These are phyloP conservation scores for Pterulicium gracile DNA, from an alignment of 1,284 basidiomycete genomes.

Conservation along the genomic window DNA sequence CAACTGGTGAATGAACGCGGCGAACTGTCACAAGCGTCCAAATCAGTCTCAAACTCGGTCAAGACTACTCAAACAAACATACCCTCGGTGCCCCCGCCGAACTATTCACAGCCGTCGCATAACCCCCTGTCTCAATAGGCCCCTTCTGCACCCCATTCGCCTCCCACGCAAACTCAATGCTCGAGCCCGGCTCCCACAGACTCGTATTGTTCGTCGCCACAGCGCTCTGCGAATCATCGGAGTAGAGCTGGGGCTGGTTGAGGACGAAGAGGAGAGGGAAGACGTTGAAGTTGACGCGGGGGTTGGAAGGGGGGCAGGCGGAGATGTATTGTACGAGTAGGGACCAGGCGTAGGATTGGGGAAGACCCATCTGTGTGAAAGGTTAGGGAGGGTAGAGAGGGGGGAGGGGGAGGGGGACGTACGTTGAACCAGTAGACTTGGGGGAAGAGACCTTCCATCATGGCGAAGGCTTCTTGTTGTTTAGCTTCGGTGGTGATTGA, in stretches of 20 bases:
- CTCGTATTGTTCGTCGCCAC: background rate
- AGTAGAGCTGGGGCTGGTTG: slow-evolving; percentile 2
- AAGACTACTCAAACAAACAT: no score
- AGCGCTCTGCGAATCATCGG: slow-evolving; percentile 21
- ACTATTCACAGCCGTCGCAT: background rate
- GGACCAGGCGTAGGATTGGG: slow-evolving; percentile 56
- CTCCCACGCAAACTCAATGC: slow-evolving; percentile 10
- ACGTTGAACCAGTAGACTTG: slow-evolving; percentile 32
- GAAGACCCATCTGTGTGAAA: slow-evolving; percentile 30
- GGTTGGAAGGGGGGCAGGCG: slow-evolving; percentile 47
- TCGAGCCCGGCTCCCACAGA: background rate
- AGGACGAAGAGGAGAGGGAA: slow-evolving; percentile 37
- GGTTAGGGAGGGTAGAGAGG: slow-evolving; percentile 3
- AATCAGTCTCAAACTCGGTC: no score
- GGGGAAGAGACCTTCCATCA: slow-evolving; percentile 55
- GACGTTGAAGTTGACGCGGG: slow-evolving; percentile 42
- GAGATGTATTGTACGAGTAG: slow-evolving; percentile 47
- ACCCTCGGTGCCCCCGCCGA: background rate
- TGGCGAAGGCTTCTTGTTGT: slow-evolving; percentile 60
- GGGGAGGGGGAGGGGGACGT: background rate
- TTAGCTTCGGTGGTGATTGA: slow-evolving; percentile 55
- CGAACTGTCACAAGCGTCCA: slow-evolving; percentile 17
- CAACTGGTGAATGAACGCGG: slow-evolving; percentile 47
- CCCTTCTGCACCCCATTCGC: slow-evolving; percentile 4
- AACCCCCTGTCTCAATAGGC: slow-evolving; percentile 10